Evolutionary conservation across 2,329 filamentous ascomycete species (phyloP).

Genomic region (Fusarium sp.): DNA sequence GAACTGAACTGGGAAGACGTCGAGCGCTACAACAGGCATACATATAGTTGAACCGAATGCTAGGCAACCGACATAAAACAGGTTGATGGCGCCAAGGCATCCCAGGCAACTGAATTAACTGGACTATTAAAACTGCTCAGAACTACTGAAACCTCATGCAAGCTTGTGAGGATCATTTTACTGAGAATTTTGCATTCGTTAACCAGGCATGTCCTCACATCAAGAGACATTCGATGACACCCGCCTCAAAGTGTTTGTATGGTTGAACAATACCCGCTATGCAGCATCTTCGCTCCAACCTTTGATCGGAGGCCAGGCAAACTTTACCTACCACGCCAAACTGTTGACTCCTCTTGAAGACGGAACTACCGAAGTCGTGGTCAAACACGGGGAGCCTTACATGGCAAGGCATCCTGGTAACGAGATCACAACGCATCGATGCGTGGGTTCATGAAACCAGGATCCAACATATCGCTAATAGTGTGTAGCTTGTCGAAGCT

Average conservation of each 20-base stretch:
- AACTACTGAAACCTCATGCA: not conserved
- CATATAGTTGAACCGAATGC: too few relatives aligned
- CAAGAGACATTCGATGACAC: not conserved
- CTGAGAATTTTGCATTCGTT: not conserved
- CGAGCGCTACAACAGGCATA: too few relatives aligned
- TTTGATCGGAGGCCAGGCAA: not conserved
- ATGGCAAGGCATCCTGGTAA: constrained; percentile 10
- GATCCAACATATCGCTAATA: not conserved
- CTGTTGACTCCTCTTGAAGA: not conserved
- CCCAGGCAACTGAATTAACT: not conserved
- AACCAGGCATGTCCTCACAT: not conserved
- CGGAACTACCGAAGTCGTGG: not conserved
- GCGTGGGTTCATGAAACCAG: not conserved
- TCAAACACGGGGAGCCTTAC: constrained; percentile 10
- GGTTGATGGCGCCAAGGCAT: not conserved
- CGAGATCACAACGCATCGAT: not conserved
- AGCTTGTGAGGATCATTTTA: not conserved
- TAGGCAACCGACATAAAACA: not conserved
- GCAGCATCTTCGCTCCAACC: not conserved
- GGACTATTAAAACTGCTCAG: not conserved
- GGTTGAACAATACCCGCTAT: not conserved
- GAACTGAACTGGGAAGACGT: too few relatives aligned
- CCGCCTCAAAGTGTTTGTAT: not conserved
- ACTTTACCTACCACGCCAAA: constrained; percentile 1
- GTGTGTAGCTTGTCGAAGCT: not conserved